Evolutionary conservation across 1,284 basidiomycete genomes (phyloP), one percentile per base, ranked within the genome.

Genomic region (Ceratobasidium sp.): DNA sequence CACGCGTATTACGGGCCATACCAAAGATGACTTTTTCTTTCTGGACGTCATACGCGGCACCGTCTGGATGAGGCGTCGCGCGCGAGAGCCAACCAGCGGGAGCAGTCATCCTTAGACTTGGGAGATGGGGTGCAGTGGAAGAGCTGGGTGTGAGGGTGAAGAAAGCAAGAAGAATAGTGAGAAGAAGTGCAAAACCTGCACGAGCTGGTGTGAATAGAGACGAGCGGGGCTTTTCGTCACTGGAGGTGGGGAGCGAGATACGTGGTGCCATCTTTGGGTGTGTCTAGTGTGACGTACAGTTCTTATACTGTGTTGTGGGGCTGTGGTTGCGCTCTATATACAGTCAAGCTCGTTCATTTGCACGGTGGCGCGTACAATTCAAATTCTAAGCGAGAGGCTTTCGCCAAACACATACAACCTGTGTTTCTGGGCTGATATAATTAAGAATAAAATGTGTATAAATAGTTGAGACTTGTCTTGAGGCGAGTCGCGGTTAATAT

Each of bases 41-140:
- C 61, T 66, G 65, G 3, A 76, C 44, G 10, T 65, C 62, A 28
- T 76, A 76, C 17, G 46, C 50, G 2, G 73, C 20, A 23, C 73
- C 73, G 33, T 76, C 73, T 2, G 73, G 73, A 33, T 76, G 73
- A 23, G 73, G 52, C 40, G 38, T 54, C 26, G 73, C 48, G 40
- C 73, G 73, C n/a, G 73, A 76, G 26, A 66, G 52, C 73, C 73
- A 76, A n/a, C 73, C 73, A 40, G 73, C 12, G 26, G 73, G 73
- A 15, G 33, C 0, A 5, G 71, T 17, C 61, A 76, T 76, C n/a
- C n/a, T 54, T 10, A 52, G n/a, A 40, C 42, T 38, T 4, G 38
- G n/a, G 6, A 40, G 50, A 42, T 26, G 28, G 42, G 52, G 69
- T 13, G 52, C 12, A 23, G 56, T 26, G 50, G 68, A 42, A 17